phyloP scores from a whole-genome alignment of 2,329 filamentous ascomycete species.

The Diatrype stigma region DNA sequence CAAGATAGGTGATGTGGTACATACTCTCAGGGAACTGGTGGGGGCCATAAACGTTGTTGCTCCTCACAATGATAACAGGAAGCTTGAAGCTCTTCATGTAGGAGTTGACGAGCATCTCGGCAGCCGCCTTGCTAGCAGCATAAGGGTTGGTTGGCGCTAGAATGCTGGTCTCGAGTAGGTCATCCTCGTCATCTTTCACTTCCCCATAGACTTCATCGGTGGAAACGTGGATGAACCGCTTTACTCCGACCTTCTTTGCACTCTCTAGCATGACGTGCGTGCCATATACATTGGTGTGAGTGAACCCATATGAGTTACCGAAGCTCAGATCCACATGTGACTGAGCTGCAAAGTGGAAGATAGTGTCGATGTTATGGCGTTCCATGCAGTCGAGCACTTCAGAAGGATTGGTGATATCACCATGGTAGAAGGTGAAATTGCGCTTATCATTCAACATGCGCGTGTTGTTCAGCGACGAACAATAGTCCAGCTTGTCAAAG shows the following conservation, averaged over 20 bases:
- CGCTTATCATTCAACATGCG: conserved; percentile 59
- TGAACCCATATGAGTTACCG: conserved; percentile 77
- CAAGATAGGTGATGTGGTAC: conserved; percentile 24
- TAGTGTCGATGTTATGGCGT: conserved; percentile 69
- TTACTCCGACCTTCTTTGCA: conserved; percentile 66
- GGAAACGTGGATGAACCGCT: conserved; percentile 75
- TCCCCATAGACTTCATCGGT: conserved; percentile 87
- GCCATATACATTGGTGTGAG: conserved; percentile 75
- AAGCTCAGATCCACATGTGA: conserved; percentile 81
- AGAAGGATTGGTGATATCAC: conserved; percentile 68
- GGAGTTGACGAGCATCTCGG: conserved; percentile 83
- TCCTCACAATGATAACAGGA: conserved; percentile 73
- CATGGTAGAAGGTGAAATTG: conserved; percentile 77
- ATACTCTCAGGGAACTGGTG: conserved; percentile 80
- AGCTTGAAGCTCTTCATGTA: conserved; percentile 80
- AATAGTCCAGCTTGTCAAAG: conserved; percentile 83
- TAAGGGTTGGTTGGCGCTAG: conserved; percentile 80
- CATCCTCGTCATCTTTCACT: conserved; percentile 66
- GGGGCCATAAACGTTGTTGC: conserved; percentile 83
- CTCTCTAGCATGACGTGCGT: conserved; percentile 80
- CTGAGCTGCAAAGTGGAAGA: conserved; percentile 83
- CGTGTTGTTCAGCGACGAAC: conserved; percentile 76
- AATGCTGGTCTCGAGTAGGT: conserved; percentile 68
- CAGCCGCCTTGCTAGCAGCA: conserved; percentile 74
- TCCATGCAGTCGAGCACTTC: conserved; percentile 69